Percentiles rank a stretch among this genome's conserved stretches.
phyloP scores from a whole-genome alignment of 257 asterid species.

The Fraxinus anomala region DNA sequence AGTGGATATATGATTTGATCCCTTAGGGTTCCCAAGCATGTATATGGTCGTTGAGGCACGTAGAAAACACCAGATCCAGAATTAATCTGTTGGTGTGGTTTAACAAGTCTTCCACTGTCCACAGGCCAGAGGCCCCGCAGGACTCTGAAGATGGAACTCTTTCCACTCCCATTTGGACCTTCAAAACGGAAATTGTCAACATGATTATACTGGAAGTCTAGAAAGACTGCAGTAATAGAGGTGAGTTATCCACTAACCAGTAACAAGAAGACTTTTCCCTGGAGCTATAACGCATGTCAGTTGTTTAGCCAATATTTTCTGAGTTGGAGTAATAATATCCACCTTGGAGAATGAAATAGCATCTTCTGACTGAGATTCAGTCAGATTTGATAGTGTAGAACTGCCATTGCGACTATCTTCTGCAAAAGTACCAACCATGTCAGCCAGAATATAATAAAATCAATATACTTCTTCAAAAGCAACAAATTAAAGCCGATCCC shows the following conservation, averaged over 20 bases:
- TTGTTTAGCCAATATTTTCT: conserved; percentile 84
- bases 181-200: conserved; percentile 28
- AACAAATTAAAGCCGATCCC: conserved; percentile 11
- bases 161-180: conserved; percentile 99
- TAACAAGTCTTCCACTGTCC: conserved; percentile 72
- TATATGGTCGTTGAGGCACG: conserved; percentile 95
- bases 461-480: conserved; percentile 4
- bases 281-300: conserved; percentile 71
- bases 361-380: conserved; percentile 50
- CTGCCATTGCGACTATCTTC: conserved; percentile 40
- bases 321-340: conserved; percentile 86
- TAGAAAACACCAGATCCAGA: conserved; percentile 69
- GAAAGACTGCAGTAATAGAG: conserved; percentile 13
- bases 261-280: conserved; percentile 90
- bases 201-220: not conserved
- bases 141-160: conserved; percentile 96
- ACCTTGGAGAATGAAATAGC: conserved; percentile 79
- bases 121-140: conserved; percentile 98
- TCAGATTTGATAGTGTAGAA: conserved; percentile 36
- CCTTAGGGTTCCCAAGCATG: conserved; percentile 97
- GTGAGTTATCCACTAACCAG: conserved; percentile 67
- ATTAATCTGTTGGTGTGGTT: conserved; percentile 53
- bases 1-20: conserved; percentile 98
- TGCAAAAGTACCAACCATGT: conserved; percentile 40
- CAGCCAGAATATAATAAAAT: conserved; percentile 23